Base-by-base conservation (phyloP, 148 eudicot species). In the Cornus suecica region DNA sequence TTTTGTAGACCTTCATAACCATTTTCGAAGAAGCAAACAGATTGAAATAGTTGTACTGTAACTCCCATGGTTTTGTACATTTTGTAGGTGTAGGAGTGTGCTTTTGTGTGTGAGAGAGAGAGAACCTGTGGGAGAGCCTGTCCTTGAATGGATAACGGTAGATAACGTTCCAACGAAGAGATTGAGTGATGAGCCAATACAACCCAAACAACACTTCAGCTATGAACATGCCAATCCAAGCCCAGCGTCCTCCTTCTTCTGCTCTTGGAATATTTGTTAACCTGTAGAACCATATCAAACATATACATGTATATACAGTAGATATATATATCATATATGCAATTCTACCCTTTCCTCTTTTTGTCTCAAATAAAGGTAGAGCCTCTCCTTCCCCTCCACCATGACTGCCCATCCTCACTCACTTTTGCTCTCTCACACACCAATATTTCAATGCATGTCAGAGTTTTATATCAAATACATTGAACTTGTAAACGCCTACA, bases 161-260 rank as follows among this genome's bases (percentile, higher is more conserved):
- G 41, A 60, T 69, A 26, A 79, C 69, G 60, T 81, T 72, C 87
- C 80, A 84, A 6, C 84, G 84, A 79, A 28, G 69, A 54, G 87
- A 42, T 5, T 71, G 80, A 65, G 84, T 81, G 31, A 76, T 4
- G 22, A 80, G 64, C 84, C 87, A 83, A 74, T 83, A 83, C 30
- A 83, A 52, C 29, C 83, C 79, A 14, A 83, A 80, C 69, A 74
- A 70, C 26, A 80, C 67, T 74, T 80, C 86, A 0, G 83, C 70
- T 15, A 77, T 22, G 23, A 80, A 74, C 77, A 77, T 74, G 10
- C 62, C 69, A 58, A 83, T 56, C 83, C 83, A 77, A 30, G 69
- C 78, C 72, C 30, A 66, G 66, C 76, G 74, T 45, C 76, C 76
- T 1, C 25, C 1, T 34, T 73, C 83, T 48, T 32, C 76, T 23